These are phyloP conservation scores for Trichoderma arundinaceum DNA, from an alignment of 2,329 filamentous ascomycete species.

Conservation along the genomic window DNA sequence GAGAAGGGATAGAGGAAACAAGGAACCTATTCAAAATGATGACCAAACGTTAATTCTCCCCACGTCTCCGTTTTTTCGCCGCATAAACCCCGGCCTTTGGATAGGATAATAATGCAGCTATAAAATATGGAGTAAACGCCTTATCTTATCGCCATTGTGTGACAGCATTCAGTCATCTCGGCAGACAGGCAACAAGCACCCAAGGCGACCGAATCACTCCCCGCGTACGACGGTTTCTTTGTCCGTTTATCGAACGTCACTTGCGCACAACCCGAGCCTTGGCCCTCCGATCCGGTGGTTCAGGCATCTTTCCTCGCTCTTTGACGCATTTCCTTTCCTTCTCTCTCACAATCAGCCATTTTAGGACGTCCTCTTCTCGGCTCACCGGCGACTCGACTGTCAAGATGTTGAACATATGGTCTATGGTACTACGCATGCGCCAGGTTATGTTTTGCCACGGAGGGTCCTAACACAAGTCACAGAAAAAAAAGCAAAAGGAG, in stretches of 20 bases:
- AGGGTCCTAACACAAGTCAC: conserved; percentile 38
- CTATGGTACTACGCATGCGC: conserved; percentile 71
- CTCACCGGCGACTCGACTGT: conserved; percentile 31
- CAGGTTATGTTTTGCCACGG: not conserved
- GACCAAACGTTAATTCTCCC: not conserved
- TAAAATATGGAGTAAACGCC: not conserved
- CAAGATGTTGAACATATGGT: conserved; percentile 99
- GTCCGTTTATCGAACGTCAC: conserved; percentile 2
- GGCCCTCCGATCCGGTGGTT: not conserved
- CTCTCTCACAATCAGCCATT: conserved; percentile 5
- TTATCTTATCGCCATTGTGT: conserved; percentile 33
- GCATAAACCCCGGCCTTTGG: conserved; percentile 25
- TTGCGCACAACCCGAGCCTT: not conserved
- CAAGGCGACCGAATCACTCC: conserved; percentile 19
- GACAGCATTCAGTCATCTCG: conserved; percentile 29
- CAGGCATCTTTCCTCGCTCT: not conserved
- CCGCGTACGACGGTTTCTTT: conserved; percentile 25
- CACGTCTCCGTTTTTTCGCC: not conserved
- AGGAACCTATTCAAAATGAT: conserved; percentile 23
- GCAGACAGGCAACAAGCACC: conserved; percentile 24
- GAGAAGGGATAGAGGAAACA: conserved; percentile 16
- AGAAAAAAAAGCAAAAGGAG: conserved; percentile 97
- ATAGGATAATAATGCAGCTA: not conserved
- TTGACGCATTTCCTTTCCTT: not conserved
- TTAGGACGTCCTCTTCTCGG: conserved; percentile 12